phyloP scores from a whole-genome alignment of 23 red algal genomes.

The Agarophyton chilense region DNA sequence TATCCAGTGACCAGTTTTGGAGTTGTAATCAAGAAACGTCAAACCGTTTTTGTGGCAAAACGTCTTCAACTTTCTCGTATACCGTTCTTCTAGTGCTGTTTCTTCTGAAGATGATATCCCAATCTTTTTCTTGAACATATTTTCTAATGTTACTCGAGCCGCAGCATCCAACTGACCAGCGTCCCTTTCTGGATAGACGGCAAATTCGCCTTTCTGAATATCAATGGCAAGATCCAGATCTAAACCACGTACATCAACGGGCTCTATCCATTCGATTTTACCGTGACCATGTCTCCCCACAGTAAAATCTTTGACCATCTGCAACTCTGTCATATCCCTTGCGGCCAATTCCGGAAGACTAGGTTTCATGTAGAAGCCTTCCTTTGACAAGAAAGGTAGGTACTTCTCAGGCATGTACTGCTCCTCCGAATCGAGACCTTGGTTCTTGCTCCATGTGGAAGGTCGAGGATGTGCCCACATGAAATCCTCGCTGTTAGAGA shows the following conservation, averaged over 20 bases:
- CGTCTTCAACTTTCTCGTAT: constrained; percentile 39
- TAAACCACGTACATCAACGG: constrained; percentile 81
- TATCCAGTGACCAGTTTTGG: constrained; percentile 58
- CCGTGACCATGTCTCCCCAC: constrained; percentile 71
- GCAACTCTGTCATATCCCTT: constrained; percentile 54
- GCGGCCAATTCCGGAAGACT: constrained; percentile 40
- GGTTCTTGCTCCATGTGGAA: constrained; percentile 56
- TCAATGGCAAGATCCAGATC: constrained; percentile 64
- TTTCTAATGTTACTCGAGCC: constrained; percentile 43
- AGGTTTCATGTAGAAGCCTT: constrained; percentile 63
- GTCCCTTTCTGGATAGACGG: constrained; percentile 73
- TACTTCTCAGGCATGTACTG: constrained; percentile 65
- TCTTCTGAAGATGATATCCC: background rate
- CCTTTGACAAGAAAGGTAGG: constrained; percentile 55
- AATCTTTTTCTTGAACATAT: constrained; percentile 44
- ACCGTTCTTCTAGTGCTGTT: background rate
- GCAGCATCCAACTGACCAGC: constrained; percentile 52
- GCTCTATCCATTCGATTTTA: constrained; percentile 79
- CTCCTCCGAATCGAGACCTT: constrained; percentile 39
- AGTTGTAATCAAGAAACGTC: constrained; percentile 78
- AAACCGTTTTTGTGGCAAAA: constrained; percentile 78
- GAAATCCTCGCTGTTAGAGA: constrained; percentile 24
- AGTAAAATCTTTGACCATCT: constrained; percentile 67
- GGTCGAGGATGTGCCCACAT: constrained; percentile 57
- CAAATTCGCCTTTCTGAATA: constrained; percentile 72